Evolutionary conservation across 148 eudicot genomes (phyloP), one percentile per base, ranked within the genome.

Genomic region (Hydrangea macrophylla): DNA sequence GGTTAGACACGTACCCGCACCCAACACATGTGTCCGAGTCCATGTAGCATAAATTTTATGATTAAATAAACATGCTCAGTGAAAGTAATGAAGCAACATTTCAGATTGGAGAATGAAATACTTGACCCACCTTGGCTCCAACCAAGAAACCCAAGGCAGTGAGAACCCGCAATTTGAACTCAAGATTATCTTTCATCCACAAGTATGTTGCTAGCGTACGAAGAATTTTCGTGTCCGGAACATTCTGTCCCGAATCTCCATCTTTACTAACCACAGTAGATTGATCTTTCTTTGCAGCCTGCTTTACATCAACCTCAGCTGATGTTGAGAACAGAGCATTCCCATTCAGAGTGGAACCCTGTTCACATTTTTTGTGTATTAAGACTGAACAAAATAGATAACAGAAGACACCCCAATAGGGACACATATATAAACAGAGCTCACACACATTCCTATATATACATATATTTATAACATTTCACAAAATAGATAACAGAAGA

Each of bases 181-280:
- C 98, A 23, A 79, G 42, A 74, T 88, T 90, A 74, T 93, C 98
- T 74, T 79, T 93, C 65, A 84, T 77, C 98, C 98, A 90, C 65
- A 93, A 75, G 74, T 82, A 86, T 71, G 82, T 93, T 7, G 79
- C 90, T 12, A 93, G 85, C 58, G 94, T 88, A 10, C 70, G 59
- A 36, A 93, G 83, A 69, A 93, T 88, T 75, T 83, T 93, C 26
- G 82, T 70, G 75, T 88, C 82, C 0, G 84, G 75, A 40, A 80
- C 73, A 68, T 81, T 82, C 55, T 81, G 85, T 31, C 10, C 69
- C 13, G 76, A 25, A 67, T 26, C 40, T 45, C 12, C 64, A 18
- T 35, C 56, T 77, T 77, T 83, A 57, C 69, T 68, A 25, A 60
- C 85, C 55, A 45, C 53, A 64, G 58, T 70, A 51, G 33, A 75